These are phyloP conservation scores for Phytophthora pisi DNA, from an alignment of 352 stramenopile species.

Conservation along the genomic window DNA sequence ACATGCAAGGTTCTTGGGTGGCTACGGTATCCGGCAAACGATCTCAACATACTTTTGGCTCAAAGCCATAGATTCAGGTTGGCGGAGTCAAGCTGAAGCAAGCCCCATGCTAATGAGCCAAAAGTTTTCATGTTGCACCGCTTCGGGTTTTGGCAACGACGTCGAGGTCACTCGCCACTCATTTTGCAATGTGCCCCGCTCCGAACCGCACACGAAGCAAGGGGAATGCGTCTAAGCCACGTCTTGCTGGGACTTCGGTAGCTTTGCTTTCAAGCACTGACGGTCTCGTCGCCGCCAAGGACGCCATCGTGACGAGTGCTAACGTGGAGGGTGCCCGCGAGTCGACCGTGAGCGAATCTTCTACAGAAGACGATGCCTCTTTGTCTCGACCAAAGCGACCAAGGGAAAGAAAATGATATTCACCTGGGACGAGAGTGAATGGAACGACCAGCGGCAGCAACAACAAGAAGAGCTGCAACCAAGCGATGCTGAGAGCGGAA, in stretches of 20 bases:
- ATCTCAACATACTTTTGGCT: no score
- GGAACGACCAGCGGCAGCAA: not conserved
- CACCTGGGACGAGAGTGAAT: not conserved
- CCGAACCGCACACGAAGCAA: not conserved
- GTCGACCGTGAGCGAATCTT: not conserved
- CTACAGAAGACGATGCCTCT: not conserved
- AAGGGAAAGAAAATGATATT: not conserved
- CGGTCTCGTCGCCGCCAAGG: not conserved
- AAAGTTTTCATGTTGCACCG: no score
- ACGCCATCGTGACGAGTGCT: not conserved
- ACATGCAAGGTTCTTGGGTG: no score
- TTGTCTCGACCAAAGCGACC: not conserved
- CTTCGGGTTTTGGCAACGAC: no score
- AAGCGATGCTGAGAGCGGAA: no score
- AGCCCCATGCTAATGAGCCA: no score
- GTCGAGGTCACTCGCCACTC: not conserved
- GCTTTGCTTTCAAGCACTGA: conserved; percentile 17
- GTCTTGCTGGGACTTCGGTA: conserved; percentile 17
- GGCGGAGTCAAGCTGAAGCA: no score
- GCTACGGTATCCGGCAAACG: no score
- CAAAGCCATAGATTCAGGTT: no score
- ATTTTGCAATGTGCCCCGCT: conserved; percentile 4
- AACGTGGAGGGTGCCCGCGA: not conserved
- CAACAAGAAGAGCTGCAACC: not conserved
- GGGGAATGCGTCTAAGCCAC: conserved; percentile 16